Base-by-base conservation (phyloP, 768 basidiomycete species). In the Suillus subalutaceus region DNA sequence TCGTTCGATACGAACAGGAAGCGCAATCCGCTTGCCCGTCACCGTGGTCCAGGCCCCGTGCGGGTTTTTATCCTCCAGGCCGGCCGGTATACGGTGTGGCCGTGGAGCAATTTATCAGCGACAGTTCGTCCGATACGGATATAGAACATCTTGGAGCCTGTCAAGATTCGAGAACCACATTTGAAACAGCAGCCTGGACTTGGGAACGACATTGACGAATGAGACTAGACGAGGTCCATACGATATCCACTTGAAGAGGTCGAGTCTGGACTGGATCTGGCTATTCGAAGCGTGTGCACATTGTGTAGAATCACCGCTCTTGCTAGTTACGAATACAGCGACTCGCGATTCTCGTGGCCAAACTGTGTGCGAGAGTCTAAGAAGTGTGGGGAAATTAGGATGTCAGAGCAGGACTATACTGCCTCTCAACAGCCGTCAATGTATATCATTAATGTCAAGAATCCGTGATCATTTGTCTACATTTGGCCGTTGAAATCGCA, bases 191-290 rank as follows among this genome's bases (percentile, higher is more conserved):
- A n/a, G n/a, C n/a, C 90, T 92, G 84, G 98, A 99, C 80, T 99
- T 99, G 41, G 97, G n/a, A 0, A 99, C 94, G 15, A 96, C 95
- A 77, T 98, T 96, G n/a, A 98, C 97, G 13, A 99, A 80, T 98
- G 96, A 46, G 92, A 94, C 71, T 91, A 88, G 30, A 98, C 94
- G 23, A 99, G 87, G 64, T 98, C 96, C 13, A 3, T 4, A 6
- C 7, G 89, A 88, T 26, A 98, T 94, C 97, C 97, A 98, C 73
- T 91, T 83, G 32, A 5, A 5, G 32, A 6, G 32, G 32, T 35
- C 32, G 32, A 35, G 32, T 35, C 32, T 35, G 32, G 5, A 35
- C 80, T 80, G 10, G 46, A 23, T 48, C 99, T 99, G 72, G 99
- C 74, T 98, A 88, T 89, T 67, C 44, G 32, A 3, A 53, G 35